These are phyloP conservation scores for Cyberlindnera meyerae DNA, from an alignment of 805 yeast genomes.

Conservation along the genomic window DNA sequence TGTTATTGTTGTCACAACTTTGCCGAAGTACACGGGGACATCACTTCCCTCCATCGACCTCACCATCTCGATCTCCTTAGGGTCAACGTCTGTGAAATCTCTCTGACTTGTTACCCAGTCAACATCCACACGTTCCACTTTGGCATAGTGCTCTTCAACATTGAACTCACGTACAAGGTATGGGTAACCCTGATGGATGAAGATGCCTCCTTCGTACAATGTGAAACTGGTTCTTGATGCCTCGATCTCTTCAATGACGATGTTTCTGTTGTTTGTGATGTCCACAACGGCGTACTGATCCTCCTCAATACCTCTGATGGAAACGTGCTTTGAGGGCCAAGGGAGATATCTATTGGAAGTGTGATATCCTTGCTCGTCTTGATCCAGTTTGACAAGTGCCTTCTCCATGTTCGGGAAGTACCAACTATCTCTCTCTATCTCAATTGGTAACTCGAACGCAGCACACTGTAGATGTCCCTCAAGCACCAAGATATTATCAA, in stretches of 20 bases:
- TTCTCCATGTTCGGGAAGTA: constrained; percentile 44
- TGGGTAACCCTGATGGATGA: constrained; percentile 89
- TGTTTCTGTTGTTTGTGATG: constrained; percentile 67
- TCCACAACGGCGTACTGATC: constrained; percentile 86
- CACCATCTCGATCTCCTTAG: constrained; percentile 61
- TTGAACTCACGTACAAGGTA: constrained; percentile 83
- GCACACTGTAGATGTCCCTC: constrained; percentile 94
- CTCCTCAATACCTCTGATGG: constrained; percentile 80
- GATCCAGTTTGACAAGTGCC: constrained; percentile 31
- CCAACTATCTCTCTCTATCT: constrained; percentile 41
- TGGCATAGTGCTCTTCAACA: constrained; percentile 72
- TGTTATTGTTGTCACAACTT: constrained; percentile 60
- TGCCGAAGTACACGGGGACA: constrained; percentile 72
- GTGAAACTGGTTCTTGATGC: constrained; percentile 87
- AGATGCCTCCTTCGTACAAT: constrained; percentile 87
- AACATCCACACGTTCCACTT: constrained; percentile 82
- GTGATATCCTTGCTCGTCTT: constrained; percentile 44
- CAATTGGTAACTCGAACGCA: constrained; percentile 75
- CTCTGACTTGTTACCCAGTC: constrained; percentile 93
- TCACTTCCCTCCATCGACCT: constrained; percentile 46
- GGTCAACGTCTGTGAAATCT: constrained; percentile 92
- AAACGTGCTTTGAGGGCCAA: constrained; percentile 73
- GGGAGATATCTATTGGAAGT: constrained; percentile 62
- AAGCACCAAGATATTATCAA: constrained; percentile 56
- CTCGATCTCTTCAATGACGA: constrained; percentile 84